phyloP scores from a whole-genome alignment of 495 filamentous ascomycete genomes.

The Cryomyces minteri region DNA sequence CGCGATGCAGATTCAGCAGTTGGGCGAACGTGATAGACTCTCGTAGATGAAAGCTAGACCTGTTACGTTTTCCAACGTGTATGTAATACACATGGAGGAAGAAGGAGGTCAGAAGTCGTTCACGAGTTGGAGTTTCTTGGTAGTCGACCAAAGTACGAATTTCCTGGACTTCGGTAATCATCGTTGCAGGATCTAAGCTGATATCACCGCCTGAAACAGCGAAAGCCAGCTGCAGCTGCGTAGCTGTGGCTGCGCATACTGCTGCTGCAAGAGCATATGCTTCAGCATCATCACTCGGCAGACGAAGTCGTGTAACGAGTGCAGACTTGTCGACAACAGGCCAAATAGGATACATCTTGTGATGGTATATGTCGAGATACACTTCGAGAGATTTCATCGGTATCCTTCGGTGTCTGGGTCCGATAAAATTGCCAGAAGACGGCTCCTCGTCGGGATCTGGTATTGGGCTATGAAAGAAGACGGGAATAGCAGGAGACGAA shows the following conservation, averaged over 20 bases:
- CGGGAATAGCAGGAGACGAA: background rate
- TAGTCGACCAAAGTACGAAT: constrained; percentile 4
- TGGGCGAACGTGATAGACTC: constrained; percentile 28
- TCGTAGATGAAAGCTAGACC: constrained; percentile 23
- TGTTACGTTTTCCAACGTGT: constrained; percentile 22
- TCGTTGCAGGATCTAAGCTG: constrained; percentile 3
- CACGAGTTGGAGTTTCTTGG: constrained; percentile 9
- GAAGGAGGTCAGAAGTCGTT: constrained; percentile 21
- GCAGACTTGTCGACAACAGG: constrained; percentile 27
- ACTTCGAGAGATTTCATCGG: background rate
- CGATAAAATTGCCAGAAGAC: background rate
- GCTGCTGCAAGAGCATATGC: constrained; percentile 24
- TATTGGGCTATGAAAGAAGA: background rate
- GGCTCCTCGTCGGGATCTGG: background rate
- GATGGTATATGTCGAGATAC: constrained; percentile 22
- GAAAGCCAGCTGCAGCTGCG: constrained; percentile 22
- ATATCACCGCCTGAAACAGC: background rate
- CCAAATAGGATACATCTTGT: constrained; percentile 29
- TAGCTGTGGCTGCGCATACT: constrained; percentile 26
- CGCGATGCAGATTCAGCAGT: constrained; percentile 25
- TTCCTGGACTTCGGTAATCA: constrained; percentile 8
- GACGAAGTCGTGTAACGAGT: constrained; percentile 18
- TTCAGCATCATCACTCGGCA: constrained; percentile 17
- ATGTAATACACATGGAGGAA: constrained; percentile 30
- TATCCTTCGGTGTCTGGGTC: background rate